Conservation (phyloP, 2,329 filamentous ascomycete species). For the Sporothrix phasma region DNA sequence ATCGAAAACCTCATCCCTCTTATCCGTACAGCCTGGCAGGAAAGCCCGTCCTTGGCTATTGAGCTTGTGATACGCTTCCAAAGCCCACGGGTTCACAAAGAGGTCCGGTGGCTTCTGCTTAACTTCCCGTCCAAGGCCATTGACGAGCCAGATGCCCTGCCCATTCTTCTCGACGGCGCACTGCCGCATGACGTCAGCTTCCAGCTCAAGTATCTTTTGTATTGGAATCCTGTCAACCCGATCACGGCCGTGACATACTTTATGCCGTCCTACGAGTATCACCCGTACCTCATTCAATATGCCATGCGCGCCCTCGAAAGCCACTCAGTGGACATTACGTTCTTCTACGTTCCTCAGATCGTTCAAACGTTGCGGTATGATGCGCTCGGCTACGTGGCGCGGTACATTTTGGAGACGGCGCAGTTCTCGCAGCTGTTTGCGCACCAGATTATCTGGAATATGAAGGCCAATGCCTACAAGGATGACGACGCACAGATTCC, state of each 20-base stretch:
- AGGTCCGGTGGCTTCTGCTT: slow-evolving; percentile 70
- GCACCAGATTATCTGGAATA: slow-evolving; percentile 99
- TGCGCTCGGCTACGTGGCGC: slow-evolving; percentile 82
- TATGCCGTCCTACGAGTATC: slow-evolving; percentile 77
- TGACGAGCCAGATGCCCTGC: slow-evolving; percentile 69
- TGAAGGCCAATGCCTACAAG: slow-evolving; percentile 98
- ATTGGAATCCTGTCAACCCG: slow-evolving; percentile 87
- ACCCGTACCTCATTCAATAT: slow-evolving; percentile 91
- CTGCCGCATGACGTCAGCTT: slow-evolving; percentile 70
- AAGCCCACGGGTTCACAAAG: slow-evolving; percentile 58
- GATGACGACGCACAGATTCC: slow-evolving; percentile 87
- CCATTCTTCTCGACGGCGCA: slow-evolving; percentile 66
- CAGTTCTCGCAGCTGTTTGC: slow-evolving; percentile 97
- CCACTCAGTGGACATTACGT: slow-evolving; percentile 91
- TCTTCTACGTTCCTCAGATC: slow-evolving; percentile 98
- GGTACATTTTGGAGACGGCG: slow-evolving; percentile 93
- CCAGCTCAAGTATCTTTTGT: slow-evolving; percentile 87
- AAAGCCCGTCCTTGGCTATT: slow-evolving; percentile 78
- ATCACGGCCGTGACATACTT: slow-evolving; percentile 91
- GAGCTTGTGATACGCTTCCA: slow-evolving; percentile 74
- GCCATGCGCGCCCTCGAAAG: slow-evolving; percentile 91
- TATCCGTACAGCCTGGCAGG: slow-evolving; percentile 74
- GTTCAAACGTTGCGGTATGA: slow-evolving; percentile 94
- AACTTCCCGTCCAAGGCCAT: slow-evolving; percentile 78
- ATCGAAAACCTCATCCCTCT: slow-evolving; percentile 47